phyloP scores from a whole-genome alignment of 2,329 filamentous ascomycete species.

The Pestalotiopsis sp. region DNA sequence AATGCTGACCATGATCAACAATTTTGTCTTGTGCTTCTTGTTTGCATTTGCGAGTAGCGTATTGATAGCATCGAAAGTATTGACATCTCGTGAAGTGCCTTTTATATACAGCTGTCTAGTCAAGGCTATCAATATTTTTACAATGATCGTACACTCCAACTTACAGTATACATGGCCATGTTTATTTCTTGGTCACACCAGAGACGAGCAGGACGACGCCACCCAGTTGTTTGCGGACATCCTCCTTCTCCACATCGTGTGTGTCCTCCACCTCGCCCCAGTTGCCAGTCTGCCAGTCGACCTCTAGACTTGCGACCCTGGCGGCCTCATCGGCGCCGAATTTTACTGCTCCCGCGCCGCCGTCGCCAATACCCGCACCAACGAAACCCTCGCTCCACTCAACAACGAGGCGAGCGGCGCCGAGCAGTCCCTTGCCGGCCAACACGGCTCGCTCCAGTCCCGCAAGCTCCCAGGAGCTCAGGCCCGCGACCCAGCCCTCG shows the following conservation, averaged over 20 bases:
- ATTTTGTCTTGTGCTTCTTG: neutral
- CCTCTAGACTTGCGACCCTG: conserved; percentile 77
- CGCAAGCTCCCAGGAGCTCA: conserved; percentile 81
- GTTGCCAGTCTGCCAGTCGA: conserved; percentile 83
- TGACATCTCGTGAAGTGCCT: neutral
- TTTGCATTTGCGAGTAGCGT: neutral
- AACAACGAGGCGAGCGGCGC: conserved; percentile 74
- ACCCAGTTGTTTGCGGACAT: conserved; percentile 83
- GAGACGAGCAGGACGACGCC: conserved; percentile 82
- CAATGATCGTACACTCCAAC: neutral
- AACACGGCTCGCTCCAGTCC: conserved; percentile 83
- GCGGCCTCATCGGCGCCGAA: conserved; percentile 88
- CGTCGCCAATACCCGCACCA: conserved; percentile 45
- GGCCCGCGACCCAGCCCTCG: conserved; percentile 71
- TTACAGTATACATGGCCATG: neutral
- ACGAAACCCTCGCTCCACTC: conserved; percentile 83
- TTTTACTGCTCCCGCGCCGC: conserved; percentile 28
- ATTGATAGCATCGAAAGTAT: too few relatives aligned
- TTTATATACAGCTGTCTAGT: neutral
- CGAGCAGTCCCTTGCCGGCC: conserved; percentile 83
- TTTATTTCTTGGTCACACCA: conserved; percentile 44
- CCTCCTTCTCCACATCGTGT: conserved; percentile 93
- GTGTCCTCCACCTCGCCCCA: conserved; percentile 99
- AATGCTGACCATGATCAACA: too few relatives aligned
- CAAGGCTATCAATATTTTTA: neutral